These are phyloP conservation scores for Xylogone sp. DNA, from an alignment of 2,329 filamentous ascomycete genomes.

Conservation along the genomic window DNA sequence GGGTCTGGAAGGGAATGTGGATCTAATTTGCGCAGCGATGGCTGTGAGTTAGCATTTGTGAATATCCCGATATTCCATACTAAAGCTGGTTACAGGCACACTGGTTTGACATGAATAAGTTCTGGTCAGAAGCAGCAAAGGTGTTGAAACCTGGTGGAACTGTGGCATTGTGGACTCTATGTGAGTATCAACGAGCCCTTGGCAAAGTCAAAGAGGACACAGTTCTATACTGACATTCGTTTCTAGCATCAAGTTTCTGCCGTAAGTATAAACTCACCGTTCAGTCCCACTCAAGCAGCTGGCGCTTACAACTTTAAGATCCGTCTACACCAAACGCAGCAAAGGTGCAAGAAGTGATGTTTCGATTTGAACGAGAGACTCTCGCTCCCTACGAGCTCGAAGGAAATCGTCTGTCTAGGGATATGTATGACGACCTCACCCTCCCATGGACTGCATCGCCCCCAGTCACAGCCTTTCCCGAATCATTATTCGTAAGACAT, in stretches of 20 bases:
- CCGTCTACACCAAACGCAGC: constrained; percentile 32
- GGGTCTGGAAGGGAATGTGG: constrained; percentile 17
- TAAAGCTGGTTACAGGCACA: constrained; percentile 40
- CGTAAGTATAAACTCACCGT: constrained; percentile 2
- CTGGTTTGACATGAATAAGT: constrained; percentile 46
- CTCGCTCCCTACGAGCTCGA: constrained; percentile 33
- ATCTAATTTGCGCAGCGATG: constrained; percentile 23
- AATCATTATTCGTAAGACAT: constrained; percentile 28
- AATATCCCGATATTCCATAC: too few relatives aligned
- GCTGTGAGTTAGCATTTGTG: constrained; percentile 16
- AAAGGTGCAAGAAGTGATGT: constrained; percentile 33
- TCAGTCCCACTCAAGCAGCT: too few relatives aligned
- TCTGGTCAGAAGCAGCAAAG: constrained; percentile 40
- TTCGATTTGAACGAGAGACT: constrained; percentile 30
- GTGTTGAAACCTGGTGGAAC: constrained; percentile 45
- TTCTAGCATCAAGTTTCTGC: constrained; percentile 1
- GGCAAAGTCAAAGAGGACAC: background rate
- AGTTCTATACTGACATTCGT: constrained; percentile 16
- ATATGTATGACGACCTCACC: constrained; percentile 35
- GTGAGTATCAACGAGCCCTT: constrained; percentile 6
- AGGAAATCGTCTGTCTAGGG: constrained; percentile 33
- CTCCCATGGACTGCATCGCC: constrained; percentile 39
- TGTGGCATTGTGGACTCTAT: constrained; percentile 39
- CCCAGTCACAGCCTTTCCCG: constrained; percentile 26
- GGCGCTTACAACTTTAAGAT: constrained; percentile 15